Evolutionary conservation across 1,284 basidiomycete species (phyloP).

Genomic region (Cryptococcus sp.): DNA sequence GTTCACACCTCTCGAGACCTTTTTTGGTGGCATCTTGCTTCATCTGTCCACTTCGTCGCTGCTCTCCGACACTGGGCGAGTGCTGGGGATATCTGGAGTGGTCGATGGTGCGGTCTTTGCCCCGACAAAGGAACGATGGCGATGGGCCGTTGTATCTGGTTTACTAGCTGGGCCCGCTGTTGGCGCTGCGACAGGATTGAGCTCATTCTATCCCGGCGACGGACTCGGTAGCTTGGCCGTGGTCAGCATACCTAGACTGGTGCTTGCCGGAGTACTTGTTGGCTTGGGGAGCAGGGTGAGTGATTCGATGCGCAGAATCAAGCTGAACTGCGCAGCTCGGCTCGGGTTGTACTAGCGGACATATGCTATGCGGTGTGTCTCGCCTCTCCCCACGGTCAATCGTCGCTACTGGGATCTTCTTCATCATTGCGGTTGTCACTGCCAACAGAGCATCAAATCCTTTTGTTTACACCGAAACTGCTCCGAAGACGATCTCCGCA

Average conservation of each 20-base stretch:
- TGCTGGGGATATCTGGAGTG: slow-evolving; percentile 67
- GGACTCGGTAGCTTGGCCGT: slow-evolving; percentile 55
- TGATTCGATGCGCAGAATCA: slow-evolving; percentile 22
- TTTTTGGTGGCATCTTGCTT: slow-evolving; percentile 64
- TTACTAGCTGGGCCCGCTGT: slow-evolving; percentile 41
- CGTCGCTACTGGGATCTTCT: slow-evolving; percentile 61
- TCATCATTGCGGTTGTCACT: slow-evolving; percentile 57
- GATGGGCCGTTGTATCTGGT: slow-evolving; percentile 38
- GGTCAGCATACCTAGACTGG: slow-evolving; percentile 41
- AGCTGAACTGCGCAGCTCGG: slow-evolving; percentile 8
- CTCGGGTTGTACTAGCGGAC: slow-evolving; percentile 54
- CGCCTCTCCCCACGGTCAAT: slow-evolving; percentile 62
- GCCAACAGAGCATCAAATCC: slow-evolving; percentile 55
- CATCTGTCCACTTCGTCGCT: slow-evolving; percentile 62
- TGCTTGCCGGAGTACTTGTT: slow-evolving; percentile 63
- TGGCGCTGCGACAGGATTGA: slow-evolving; percentile 20
- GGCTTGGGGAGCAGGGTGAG: slow-evolving; percentile 66
- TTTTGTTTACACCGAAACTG: slow-evolving; percentile 55
- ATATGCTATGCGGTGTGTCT: slow-evolving; percentile 69
- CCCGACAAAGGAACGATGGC: slow-evolving; percentile 51
- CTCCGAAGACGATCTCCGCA: slow-evolving; percentile 45
- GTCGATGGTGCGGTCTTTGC: slow-evolving; percentile 61
- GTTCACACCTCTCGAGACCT: slow-evolving; percentile 61
- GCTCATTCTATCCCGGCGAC: slow-evolving; percentile 55
- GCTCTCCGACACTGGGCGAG: slow-evolving; percentile 61